Percentiles rank a stretch among this genome's conserved stretches.
Evolutionary conservation across 2,329 filamentous ascomycete species (phyloP).

Genomic region (Fusarium neocosmosporiellum): DNA sequence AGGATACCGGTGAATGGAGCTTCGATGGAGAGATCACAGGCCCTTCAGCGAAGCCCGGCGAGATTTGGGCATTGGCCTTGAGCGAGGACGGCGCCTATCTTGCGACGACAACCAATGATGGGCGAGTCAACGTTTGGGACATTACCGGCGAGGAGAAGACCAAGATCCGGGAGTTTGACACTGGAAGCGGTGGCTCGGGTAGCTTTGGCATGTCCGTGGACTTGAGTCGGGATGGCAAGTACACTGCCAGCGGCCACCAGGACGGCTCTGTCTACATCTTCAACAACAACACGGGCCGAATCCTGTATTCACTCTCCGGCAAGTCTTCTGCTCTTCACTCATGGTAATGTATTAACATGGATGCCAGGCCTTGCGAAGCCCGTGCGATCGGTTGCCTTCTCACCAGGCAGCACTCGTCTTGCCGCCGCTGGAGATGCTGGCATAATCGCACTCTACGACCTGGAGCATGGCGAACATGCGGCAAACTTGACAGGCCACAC

Average conservation of each 20-base stretch:
- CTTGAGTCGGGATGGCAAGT: constrained; percentile 80
- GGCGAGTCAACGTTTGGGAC: constrained; percentile 91
- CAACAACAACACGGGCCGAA: constrained; percentile 87
- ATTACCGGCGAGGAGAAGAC: constrained; percentile 63
- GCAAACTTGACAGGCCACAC: constrained; percentile 83
- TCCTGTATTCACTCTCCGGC: constrained; percentile 88
- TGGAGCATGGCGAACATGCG: constrained; percentile 90
- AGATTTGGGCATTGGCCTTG: constrained; percentile 89
- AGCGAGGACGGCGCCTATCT: constrained; percentile 86
- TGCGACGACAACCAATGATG: constrained; percentile 88
- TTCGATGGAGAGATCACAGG: constrained; percentile 54
- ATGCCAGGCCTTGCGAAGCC: constrained; percentile 81
- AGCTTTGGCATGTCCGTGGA: constrained; percentile 93
- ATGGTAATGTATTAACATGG: constrained; percentile 14
- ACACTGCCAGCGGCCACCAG: constrained; percentile 92
- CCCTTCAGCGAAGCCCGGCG: constrained; percentile 68
- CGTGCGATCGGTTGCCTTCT: constrained; percentile 87
- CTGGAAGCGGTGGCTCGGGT: constrained; percentile 74
- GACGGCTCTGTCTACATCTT: constrained; percentile 94
- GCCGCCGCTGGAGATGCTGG: constrained; percentile 91
- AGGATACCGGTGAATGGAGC: constrained; percentile 67
- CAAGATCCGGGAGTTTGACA: constrained; percentile 87
- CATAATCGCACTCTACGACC: constrained; percentile 92
- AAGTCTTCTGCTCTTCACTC: constrained; percentile 40
- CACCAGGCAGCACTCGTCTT: constrained; percentile 83